Evolutionary conservation across 2,329 filamentous ascomycete species (phyloP).

Genomic region (Alternaria sp.): DNA sequence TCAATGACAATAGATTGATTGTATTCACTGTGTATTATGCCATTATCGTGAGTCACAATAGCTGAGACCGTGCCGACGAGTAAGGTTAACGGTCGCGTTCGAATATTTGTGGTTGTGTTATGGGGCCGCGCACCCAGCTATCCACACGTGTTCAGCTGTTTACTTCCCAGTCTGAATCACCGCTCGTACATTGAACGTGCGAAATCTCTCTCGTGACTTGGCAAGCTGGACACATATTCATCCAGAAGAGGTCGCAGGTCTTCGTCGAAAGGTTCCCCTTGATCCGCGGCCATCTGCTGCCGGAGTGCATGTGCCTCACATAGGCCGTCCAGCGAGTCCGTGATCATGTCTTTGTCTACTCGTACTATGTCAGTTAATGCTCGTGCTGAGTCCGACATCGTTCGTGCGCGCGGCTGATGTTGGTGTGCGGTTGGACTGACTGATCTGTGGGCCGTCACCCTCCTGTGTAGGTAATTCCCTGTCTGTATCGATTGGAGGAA

Average conservation of each 20-base stretch:
- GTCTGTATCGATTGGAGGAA: conserved; percentile 17
- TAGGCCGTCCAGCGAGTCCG: conserved; percentile 6
- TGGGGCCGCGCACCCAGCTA: background rate
- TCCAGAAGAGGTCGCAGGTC: conserved; percentile 1
- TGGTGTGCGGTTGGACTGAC: conserved; percentile 8
- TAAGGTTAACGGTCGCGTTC: background rate
- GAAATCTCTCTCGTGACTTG: conserved; percentile 7
- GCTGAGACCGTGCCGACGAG: background rate
- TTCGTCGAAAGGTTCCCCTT: conserved; percentile 9
- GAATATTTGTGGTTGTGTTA: background rate
- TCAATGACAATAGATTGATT: background rate
- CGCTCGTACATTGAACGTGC: conserved; percentile 3
- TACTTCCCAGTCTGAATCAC: background rate
- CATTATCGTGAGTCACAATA: background rate
- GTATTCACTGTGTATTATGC: background rate
- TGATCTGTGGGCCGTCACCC: background rate
- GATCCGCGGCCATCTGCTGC: conserved; percentile 6
- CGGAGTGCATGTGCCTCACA: conserved; percentile 8
- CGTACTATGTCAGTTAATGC: conserved; percentile 1
- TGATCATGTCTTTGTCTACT: conserved; percentile 7
- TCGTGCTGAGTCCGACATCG: background rate
- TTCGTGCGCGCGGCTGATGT: background rate
- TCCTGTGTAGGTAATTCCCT: background rate
- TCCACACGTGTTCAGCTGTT: background rate
- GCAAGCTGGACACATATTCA: conserved; percentile 7